These are phyloP conservation scores for Pseudogymnoascus sp. DNA, from an alignment of 2,329 filamentous ascomycete genomes.

Conservation along the genomic window DNA sequence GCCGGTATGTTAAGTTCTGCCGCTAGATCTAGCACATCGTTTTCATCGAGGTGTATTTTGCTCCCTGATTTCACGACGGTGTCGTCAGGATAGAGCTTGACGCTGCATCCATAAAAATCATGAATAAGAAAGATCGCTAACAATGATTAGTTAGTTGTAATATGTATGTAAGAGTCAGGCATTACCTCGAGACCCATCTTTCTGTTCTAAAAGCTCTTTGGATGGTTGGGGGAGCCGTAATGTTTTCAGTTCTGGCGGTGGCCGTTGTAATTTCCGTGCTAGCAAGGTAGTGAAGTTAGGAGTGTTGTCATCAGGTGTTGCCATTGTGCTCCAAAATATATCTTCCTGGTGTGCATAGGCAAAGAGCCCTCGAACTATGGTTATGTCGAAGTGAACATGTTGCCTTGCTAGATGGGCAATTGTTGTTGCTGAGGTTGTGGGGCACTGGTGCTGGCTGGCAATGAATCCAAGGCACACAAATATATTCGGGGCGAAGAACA, in stretches of 20 bases:
- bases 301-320: rapidly evolving
- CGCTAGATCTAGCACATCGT: neutral
- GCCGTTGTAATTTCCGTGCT: neutral
- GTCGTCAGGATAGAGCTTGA: neutral
- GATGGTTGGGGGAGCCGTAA: neutral
- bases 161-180: neutral
- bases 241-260: neutral
- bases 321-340: neutral
- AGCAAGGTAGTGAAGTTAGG: neutral
- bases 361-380: neutral
- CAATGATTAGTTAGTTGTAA: neutral
- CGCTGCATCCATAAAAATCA: neutral
- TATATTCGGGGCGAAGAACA: neutral
- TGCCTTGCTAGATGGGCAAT: neutral
- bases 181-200: neutral
- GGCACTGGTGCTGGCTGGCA: neutral
- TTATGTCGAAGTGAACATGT: neutral
- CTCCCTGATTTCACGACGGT: neutral
- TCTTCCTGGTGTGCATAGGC: neutral
- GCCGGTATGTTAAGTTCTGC: neutral
- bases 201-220: neutral
- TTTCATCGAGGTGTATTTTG: neutral
- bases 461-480: neutral
- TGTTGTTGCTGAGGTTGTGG: neutral
- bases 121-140: neutral